Percentiles rank a stretch among this genome's conserved stretches.
These are phyloP conservation scores for Nannochloris sp. DNA, from an alignment of 139 green algal species.

Conservation along the genomic window DNA sequence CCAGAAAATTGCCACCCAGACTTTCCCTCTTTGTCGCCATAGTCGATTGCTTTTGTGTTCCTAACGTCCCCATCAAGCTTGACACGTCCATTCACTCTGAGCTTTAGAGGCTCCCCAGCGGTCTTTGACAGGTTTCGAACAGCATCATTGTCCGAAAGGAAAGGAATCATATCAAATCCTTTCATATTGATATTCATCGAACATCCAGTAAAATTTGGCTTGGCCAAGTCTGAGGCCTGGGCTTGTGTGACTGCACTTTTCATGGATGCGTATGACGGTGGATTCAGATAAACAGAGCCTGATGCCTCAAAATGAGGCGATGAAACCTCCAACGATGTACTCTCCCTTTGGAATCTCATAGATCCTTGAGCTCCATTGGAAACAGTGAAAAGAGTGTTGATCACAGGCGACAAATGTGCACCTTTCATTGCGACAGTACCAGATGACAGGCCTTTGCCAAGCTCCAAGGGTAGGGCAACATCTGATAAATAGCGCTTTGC, in stretches of 20 bases:
- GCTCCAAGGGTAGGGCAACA: conserved; percentile 12
- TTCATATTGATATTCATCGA: conserved; percentile 36
- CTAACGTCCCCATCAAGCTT: conserved; percentile 16
- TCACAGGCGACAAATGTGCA: conserved; percentile 48
- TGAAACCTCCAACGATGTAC: conserved; percentile 9
- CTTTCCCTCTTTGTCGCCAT: background rate
- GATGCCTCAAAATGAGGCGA: conserved; percentile 34
- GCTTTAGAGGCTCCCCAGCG: conserved; percentile 28
- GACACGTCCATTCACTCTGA: conserved; percentile 32
- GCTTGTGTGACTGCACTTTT: conserved; percentile 41
- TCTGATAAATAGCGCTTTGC: conserved; percentile 61
- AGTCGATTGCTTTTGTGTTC: background rate
- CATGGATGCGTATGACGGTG: conserved; percentile 18
- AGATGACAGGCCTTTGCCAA: conserved; percentile 32
- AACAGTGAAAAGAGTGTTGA: conserved; percentile 46
- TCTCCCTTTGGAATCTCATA: conserved; percentile 20
- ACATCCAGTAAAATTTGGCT: conserved; percentile 27
- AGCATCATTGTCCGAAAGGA: conserved; percentile 27
- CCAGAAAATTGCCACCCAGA: conserved; percentile 26
- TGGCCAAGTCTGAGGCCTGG: conserved; percentile 31
- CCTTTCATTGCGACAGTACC: conserved; percentile 47
- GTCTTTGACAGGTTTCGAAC: conserved; percentile 13
- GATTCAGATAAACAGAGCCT: conserved; percentile 29
- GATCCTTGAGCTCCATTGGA: conserved; percentile 21
- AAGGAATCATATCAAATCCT: conserved; percentile 56